Evolutionary conservation across 257 asterid genomes (phyloP), one percentile per base, ranked within the genome.

Genomic region (Penstemon eatonii): DNA sequence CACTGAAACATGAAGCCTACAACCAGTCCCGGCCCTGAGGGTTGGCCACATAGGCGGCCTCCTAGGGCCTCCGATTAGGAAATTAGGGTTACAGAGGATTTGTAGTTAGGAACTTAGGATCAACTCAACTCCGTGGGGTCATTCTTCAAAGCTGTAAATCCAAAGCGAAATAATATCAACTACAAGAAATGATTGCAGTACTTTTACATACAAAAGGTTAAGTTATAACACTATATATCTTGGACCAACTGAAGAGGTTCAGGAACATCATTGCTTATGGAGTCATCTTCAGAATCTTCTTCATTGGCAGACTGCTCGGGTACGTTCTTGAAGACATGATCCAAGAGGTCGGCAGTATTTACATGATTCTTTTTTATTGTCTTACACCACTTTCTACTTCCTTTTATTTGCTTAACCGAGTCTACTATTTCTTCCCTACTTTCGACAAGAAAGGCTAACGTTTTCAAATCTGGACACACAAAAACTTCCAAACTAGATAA

Each of bases 401-500:
- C 81, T 58, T 69, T 72, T 13, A 77, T 72, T 46, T 72, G 71
- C 64, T 62, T 67, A 36, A 76, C 58, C 55, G 68, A 66, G 69
- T 4, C 40, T 9, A 44, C 45, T 0, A 77, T 7, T 18, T 61
- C 64, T 49, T 61, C 60, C 67, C 75, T 56, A 3, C 50, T 63
- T 8, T 77, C 78, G 25, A 53, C 51, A 56, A 67, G 54, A 40
- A 73, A 77, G 65, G 75, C 60, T 5, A 68, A 61, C 38, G 4
- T 51, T 51, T 4, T 38, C 66, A 77, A 45, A 40, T 52, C 44
- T 4, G 65, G 69, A 46, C 82, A 77, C 9, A 15, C 15, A 7
- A 42, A 11, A 49, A 77, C 69, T 54, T 77, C 73, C 44, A 77
- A 45, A 8, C 64, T 64, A 5, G 67, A 63, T 55, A 73, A 73